phyloP scores from a whole-genome alignment of 495 filamentous ascomycete genomes.

The Aspergillus nanangensis region DNA sequence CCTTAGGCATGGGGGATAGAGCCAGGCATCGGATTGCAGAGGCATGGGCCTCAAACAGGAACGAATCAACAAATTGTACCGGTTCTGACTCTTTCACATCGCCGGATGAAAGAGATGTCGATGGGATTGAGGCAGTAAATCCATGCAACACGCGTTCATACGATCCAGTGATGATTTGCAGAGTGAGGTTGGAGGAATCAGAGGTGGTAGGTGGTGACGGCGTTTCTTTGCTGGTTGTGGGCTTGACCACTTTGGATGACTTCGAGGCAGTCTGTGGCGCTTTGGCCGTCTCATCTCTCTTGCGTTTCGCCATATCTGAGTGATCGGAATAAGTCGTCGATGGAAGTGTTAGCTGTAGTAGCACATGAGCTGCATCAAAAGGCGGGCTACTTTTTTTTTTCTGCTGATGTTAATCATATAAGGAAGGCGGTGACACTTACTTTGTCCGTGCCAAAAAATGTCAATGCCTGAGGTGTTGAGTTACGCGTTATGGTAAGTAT shows the following conservation, averaged over 20 bases:
- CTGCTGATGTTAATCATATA: constrained; percentile 14
- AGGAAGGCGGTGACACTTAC: constrained; percentile 4
- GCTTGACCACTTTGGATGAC: constrained; percentile 33
- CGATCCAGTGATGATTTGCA: constrained; percentile 90
- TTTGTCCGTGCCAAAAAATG: too few relatives aligned
- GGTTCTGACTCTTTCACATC: constrained; percentile 15
- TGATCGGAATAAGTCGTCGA: constrained; percentile 7
- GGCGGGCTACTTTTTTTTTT: constrained; percentile 23
- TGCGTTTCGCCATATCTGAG: constrained; percentile 68
- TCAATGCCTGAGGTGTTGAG: too few relatives aligned
- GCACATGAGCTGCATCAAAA: constrained; percentile 1
- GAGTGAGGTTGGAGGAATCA: constrained; percentile 41
- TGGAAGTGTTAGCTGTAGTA: not conserved
- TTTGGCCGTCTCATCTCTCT: constrained; percentile 50
- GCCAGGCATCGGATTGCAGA: constrained; percentile 88
- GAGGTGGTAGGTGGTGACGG: constrained; percentile 10
- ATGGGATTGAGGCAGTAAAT: constrained; percentile 67
- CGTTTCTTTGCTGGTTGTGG: constrained; percentile 19
- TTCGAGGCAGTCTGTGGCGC: constrained; percentile 24
- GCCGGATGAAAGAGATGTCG: constrained; percentile 21
- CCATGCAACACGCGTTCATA: constrained; percentile 95
- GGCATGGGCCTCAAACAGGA: constrained; percentile 90
- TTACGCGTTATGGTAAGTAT: too few relatives aligned
- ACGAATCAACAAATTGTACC: constrained; percentile 81
- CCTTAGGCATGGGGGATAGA: constrained; percentile 69